A percentile compares a stretch with the other conserved stretches of the same genome.
phyloP scores from a whole-genome alignment of 2,329 filamentous ascomycete species.

The Ramularia endophylla region DNA sequence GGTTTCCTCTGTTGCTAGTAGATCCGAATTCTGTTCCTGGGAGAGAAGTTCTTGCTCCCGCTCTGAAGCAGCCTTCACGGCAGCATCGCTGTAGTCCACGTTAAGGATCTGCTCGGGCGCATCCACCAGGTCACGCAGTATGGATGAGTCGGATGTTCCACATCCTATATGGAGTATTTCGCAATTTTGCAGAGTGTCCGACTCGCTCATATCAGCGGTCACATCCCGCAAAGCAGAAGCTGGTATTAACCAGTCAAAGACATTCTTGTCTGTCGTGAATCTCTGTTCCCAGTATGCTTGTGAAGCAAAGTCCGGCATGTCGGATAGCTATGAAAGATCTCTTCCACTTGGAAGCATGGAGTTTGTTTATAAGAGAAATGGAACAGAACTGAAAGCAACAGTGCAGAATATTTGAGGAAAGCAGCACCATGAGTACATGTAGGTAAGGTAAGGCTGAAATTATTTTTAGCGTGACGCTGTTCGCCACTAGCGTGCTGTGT shows the following conservation, averaged over 20 bases:
- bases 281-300: conserved; percentile 19
- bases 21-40: background rate
- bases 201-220: conserved; percentile 13
- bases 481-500: too few relatives aligned
- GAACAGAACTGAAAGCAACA: too few relatives aligned
- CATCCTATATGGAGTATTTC: conserved; percentile 18
- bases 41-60: conserved; percentile 16
- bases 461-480: too few relatives aligned
- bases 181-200: conserved; percentile 8
- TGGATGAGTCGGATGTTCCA: conserved; percentile 15
- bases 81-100: conserved; percentile 17
- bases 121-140: conserved; percentile 12
- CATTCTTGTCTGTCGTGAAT: conserved; percentile 13
- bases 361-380: too few relatives aligned
- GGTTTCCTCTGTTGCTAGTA: background rate
- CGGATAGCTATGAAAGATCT: too few relatives aligned
- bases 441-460: too few relatives aligned
- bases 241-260: conserved; percentile 20
- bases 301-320: conserved; percentile 19
- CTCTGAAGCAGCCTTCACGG: conserved; percentile 13
- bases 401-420: too few relatives aligned
- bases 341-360: too few relatives aligned
- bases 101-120: conserved; percentile 17
- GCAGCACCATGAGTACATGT: too few relatives aligned
- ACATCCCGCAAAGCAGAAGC: conserved; percentile 13